These are phyloP conservation scores for Microcyclosporella mali DNA, from an alignment of 2,329 filamentous ascomycete genomes.

Conservation along the genomic window DNA sequence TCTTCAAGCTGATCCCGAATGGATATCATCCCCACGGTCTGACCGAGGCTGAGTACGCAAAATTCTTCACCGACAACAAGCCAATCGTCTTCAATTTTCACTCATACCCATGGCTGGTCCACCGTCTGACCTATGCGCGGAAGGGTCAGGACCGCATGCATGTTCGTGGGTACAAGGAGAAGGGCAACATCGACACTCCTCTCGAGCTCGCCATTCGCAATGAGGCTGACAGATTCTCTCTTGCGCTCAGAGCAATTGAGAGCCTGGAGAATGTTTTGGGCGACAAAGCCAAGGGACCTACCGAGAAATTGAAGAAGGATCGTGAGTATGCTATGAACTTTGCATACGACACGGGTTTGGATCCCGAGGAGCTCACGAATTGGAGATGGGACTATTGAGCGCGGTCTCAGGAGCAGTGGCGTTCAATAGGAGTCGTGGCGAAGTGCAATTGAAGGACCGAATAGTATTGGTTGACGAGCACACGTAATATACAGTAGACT, in stretches of 20 bases:
- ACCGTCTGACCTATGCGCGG: conserved; percentile 69
- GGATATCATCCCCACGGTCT: conserved; percentile 69
- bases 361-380: conserved; percentile 58
- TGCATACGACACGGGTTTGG: conserved; percentile 64
- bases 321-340: conserved; percentile 59
- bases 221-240: conserved; percentile 67
- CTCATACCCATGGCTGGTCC: conserved; percentile 73
- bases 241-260: conserved; percentile 72
- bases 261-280: conserved; percentile 53
- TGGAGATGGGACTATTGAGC: conserved; percentile 57
- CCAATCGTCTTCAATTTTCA: conserved; percentile 82
- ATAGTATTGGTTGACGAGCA: too few species aligned
- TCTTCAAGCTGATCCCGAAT: conserved; percentile 71
- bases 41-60: conserved; percentile 57
- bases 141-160: conserved; percentile 62
- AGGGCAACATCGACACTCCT: conserved; percentile 78
- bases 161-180: conserved; percentile 74
- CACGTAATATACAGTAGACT: too few species aligned
- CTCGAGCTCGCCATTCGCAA: conserved; percentile 74
- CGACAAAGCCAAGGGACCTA: conserved; percentile 56
- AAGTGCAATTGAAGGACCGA: too few species aligned
- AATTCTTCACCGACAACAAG: conserved; percentile 65
- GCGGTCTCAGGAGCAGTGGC: too few species aligned
- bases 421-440: too few species aligned
- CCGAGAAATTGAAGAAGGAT: conserved; percentile 59